Percentiles rank a stretch among this genome's conserved stretches.
phyloP scores from a whole-genome alignment of 306 rosid species.

The Rosa persica region DNA sequence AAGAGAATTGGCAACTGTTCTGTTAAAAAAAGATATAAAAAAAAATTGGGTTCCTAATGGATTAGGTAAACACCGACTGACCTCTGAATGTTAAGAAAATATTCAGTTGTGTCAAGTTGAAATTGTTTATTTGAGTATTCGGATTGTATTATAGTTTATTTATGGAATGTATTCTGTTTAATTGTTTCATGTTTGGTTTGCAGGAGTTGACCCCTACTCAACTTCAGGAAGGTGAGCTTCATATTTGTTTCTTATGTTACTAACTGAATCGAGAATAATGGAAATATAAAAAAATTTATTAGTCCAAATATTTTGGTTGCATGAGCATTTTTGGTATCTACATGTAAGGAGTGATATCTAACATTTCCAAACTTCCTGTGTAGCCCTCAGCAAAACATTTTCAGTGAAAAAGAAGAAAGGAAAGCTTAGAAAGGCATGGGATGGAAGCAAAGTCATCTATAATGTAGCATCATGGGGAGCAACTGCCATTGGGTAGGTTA shows the following conservation, averaged over 20 bases:
- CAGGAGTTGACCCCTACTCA: slow-evolving; percentile 94
- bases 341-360: slow-evolving; percentile 28
- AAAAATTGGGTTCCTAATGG: background rate
- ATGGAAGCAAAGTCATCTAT: slow-evolving; percentile 93
- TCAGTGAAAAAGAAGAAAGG: slow-evolving; percentile 86
- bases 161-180: slow-evolving; percentile 13
- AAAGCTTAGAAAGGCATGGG: slow-evolving; percentile 95
- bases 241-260: background rate
- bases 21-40: background rate
- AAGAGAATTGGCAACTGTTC: background rate
- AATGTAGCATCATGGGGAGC: slow-evolving; percentile 99
- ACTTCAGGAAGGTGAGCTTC: slow-evolving; percentile 80
- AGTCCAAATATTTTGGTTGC: slow-evolving; percentile 6
- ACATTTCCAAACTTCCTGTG: slow-evolving; percentile 28
- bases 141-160: background rate
- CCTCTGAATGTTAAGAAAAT: slow-evolving; percentile 8
- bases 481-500: slow-evolving; percentile 86
- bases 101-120: background rate
- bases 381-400: slow-evolving; percentile 96
- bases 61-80: background rate
- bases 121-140: background rate
- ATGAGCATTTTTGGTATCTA: background rate
- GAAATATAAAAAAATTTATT: too few species aligned
- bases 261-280: background rate
- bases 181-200: slow-evolving; percentile 34